Percentiles rank a stretch among this genome's conserved stretches.
Evolutionary conservation across 2,329 filamentous ascomycete species (phyloP).

Genomic region (Stenocarpella maydis): DNA sequence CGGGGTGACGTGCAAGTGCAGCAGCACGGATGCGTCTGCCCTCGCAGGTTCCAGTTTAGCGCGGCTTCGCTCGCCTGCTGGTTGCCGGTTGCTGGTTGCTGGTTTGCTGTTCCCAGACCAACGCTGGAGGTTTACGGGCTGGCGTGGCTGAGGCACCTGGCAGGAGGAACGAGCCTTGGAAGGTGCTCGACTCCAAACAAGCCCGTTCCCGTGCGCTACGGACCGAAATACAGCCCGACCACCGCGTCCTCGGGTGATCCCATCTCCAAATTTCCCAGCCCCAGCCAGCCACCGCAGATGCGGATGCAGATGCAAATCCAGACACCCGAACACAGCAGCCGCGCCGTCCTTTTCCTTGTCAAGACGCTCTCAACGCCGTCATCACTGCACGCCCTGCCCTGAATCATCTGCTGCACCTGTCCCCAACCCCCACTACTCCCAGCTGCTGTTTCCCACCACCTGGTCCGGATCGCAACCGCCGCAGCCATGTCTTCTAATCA

Average conservation of each 20-base stretch:
- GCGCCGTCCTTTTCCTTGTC: conserved; percentile 3
- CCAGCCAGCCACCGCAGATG: conserved; percentile 18
- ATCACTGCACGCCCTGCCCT: conserved; percentile 3
- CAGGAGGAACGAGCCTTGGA: too few species aligned
- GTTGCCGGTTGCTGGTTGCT: background rate
- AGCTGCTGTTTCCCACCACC: background rate
- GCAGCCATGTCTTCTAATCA: conserved; percentile 60
- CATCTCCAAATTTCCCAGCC: conserved; percentile 35
- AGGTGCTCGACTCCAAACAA: too few species aligned
- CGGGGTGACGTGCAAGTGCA: background rate
- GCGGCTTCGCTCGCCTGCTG: background rate
- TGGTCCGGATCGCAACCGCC: background rate
- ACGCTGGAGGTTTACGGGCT: conserved; percentile 16
- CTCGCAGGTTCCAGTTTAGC: conserved; percentile 23
- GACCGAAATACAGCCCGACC: background rate
- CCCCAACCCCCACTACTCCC: background rate
- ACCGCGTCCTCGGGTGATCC: conserved; percentile 21
- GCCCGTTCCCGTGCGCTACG: too few species aligned
- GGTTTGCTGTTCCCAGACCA: background rate
- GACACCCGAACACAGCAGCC: background rate
- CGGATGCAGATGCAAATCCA: background rate
- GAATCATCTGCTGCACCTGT: background rate
- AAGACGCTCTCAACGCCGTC: background rate
- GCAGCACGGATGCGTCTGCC: conserved; percentile 3
- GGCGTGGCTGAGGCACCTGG: background rate